These are phyloP conservation scores for Phialophora chinensis DNA, from an alignment of 2,329 filamentous ascomycete genomes.

Conservation along the genomic window DNA sequence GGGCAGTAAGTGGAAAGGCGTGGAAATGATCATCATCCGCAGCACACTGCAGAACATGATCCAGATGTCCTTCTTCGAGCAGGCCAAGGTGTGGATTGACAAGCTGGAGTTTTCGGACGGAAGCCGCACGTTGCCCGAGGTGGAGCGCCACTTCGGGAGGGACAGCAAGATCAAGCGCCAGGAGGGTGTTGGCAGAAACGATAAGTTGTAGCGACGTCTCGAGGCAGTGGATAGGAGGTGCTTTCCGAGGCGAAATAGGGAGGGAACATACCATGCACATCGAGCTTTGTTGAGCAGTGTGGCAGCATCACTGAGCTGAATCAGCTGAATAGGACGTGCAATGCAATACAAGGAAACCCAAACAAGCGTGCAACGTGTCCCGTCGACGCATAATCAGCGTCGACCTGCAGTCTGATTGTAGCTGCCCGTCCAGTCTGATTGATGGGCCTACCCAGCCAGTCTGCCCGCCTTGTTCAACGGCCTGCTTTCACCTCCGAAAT, in stretches of 20 bases:
- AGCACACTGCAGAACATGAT: slow-evolving; percentile 58
- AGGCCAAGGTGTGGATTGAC: slow-evolving; percentile 53
- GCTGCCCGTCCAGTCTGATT: too few species aligned
- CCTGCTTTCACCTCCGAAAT: too few species aligned
- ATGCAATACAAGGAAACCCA: background rate
- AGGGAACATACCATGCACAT: background rate
- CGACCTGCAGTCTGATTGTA: too few species aligned
- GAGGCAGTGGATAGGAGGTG: background rate
- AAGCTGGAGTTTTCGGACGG: slow-evolving; percentile 44
- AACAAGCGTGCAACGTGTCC: background rate
- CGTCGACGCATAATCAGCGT: background rate
- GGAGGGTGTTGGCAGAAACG: slow-evolving; percentile 25
- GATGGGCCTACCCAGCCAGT: too few species aligned
- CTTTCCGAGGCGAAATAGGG: background rate
- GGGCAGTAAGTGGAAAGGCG: slow-evolving; percentile 55
- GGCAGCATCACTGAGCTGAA: background rate
- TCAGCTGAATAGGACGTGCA: background rate
- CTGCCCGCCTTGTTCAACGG: too few species aligned
- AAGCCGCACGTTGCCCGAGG: slow-evolving; percentile 36
- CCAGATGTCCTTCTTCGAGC: slow-evolving; percentile 54
- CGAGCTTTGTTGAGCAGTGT: background rate
- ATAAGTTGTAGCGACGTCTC: slow-evolving; percentile 20
- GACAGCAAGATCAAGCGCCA: slow-evolving; percentile 29
- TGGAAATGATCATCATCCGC: slow-evolving; percentile 55
- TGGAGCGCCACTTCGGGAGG: slow-evolving; percentile 38